phyloP scores from a whole-genome alignment of 1,284 basidiomycete genomes.

The Hypsizygus ulmarius region DNA sequence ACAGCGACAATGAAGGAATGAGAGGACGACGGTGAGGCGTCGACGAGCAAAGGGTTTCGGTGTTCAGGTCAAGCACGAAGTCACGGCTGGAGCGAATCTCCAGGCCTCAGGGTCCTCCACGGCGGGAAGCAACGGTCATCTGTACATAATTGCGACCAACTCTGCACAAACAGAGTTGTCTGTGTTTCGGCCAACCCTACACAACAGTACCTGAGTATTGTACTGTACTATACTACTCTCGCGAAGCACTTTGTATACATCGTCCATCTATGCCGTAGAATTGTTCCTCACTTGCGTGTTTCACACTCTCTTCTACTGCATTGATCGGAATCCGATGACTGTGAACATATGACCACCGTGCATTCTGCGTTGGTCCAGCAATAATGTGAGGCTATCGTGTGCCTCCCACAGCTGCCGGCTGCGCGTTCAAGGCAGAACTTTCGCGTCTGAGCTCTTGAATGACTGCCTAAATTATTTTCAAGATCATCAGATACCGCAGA shows the following conservation, averaged over 20 bases:
- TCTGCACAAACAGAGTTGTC: background rate
- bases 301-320: too few species aligned
- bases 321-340: too few species aligned
- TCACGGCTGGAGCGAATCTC: slow-evolving; percentile 13
- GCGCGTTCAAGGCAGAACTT: slow-evolving; percentile 37
- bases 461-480: slow-evolving; percentile 51
- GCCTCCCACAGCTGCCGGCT: slow-evolving; percentile 12
- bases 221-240: too few species aligned
- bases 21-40: slow-evolving; percentile 4
- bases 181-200: too few species aligned
- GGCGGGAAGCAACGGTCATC: slow-evolving; percentile 10
- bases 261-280: too few species aligned
- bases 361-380: background rate
- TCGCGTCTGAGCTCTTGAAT: slow-evolving; percentile 74
- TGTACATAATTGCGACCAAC: slow-evolving; percentile 3
- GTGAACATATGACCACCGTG: too few species aligned
- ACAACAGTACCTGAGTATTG: too few species aligned
- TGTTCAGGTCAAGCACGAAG: background rate
- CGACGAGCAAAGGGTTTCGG: slow-evolving; percentile 4
- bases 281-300: too few species aligned
- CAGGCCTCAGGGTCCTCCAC: slow-evolving; percentile 3
- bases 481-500: slow-evolving; percentile 2
- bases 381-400: background rate
- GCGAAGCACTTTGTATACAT: too few species aligned
- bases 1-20: slow-evolving; percentile 3